These are phyloP conservation scores for Byssothecium circinans DNA, from an alignment of 2,329 filamentous ascomycete genomes.

Conservation along the genomic window DNA sequence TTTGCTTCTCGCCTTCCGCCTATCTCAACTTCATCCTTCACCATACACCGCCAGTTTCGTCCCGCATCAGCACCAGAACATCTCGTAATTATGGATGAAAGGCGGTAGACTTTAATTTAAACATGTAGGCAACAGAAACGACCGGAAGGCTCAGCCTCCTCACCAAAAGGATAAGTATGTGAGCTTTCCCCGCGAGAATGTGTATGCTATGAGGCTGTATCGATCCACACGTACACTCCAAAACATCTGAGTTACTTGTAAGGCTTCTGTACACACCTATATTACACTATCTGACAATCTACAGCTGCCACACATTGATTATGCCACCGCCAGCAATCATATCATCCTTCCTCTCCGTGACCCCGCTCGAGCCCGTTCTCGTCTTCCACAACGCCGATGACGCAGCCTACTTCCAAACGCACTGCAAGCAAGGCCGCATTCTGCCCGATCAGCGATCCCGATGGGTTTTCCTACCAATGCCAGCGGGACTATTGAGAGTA, in stretches of 20 bases:
- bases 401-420: slow-evolving; percentile 20
- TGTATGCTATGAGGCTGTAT: not conserved
- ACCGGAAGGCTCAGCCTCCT: not conserved
- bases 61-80: not conserved
- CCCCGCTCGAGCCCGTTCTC: slow-evolving; percentile 26
- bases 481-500: slow-evolving; percentile 20
- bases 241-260: not conserved
- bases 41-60: not conserved
- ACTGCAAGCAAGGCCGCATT: slow-evolving; percentile 23
- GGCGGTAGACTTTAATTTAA: not conserved
- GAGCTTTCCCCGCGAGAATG: not conserved
- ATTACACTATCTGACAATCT: not conserved
- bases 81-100: not conserved
- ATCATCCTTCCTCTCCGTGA: slow-evolving; percentile 22
- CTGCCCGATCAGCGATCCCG: slow-evolving; percentile 10
- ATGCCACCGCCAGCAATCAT: slow-evolving; percentile 13
- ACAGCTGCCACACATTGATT: not conserved
- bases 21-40: not conserved
- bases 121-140: not conserved
- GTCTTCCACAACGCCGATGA: slow-evolving; percentile 19
- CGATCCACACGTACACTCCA: no score
- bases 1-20: not conserved
- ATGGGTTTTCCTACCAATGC: slow-evolving; percentile 27
- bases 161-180: not conserved
- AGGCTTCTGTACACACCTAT: not conserved